A percentile compares a stretch with the other conserved stretches of the same genome.
phyloP scores from a whole-genome alignment of 805 yeast species.

The Ogataea allantospora region DNA sequence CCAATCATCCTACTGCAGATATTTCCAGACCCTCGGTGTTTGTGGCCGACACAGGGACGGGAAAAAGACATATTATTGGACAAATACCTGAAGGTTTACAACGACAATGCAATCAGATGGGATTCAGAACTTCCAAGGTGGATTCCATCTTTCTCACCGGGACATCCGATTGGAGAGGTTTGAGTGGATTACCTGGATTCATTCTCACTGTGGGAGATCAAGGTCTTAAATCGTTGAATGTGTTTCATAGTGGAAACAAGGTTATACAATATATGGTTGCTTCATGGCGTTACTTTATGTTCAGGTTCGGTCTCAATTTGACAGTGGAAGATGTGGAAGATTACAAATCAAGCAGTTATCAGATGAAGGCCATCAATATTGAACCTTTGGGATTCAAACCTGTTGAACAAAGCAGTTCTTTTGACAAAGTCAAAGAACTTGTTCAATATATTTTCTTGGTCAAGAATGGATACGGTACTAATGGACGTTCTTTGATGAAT shows the following conservation, averaged over 20 bases:
- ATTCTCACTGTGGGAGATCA: constrained; percentile 80
- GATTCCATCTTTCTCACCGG: constrained; percentile 78
- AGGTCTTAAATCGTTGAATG: constrained; percentile 55
- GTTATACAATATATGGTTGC: constrained; percentile 57
- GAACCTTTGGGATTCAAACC: background rate
- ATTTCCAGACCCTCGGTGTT: constrained; percentile 54
- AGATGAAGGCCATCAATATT: constrained; percentile 25
- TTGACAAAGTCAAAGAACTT: constrained; percentile 14
- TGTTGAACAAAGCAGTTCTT: background rate
- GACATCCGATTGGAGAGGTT: constrained; percentile 65
- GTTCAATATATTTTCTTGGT: constrained; percentile 29
- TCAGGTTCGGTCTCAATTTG: constrained; percentile 67
- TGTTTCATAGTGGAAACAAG: constrained; percentile 49
- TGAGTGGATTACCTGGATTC: constrained; percentile 92
- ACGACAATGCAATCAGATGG: constrained; percentile 62
- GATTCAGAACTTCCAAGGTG: constrained; percentile 55
- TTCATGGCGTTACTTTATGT: constrained; percentile 85
- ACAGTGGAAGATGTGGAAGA: constrained; percentile 19
- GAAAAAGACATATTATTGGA: constrained; percentile 68
- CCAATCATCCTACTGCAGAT: constrained; percentile 64
- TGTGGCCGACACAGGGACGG: constrained; percentile 47
- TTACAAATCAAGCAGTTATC: constrained; percentile 15
- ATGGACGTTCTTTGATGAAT: constrained; percentile 20
- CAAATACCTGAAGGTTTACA: constrained; percentile 85
- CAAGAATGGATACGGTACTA: constrained; percentile 4